A percentile compares a stretch with the other conserved stretches of the same genome.
phyloP scores from a whole-genome alignment of 352 stramenopile genomes.

The Pythium aphanidermatum region DNA sequence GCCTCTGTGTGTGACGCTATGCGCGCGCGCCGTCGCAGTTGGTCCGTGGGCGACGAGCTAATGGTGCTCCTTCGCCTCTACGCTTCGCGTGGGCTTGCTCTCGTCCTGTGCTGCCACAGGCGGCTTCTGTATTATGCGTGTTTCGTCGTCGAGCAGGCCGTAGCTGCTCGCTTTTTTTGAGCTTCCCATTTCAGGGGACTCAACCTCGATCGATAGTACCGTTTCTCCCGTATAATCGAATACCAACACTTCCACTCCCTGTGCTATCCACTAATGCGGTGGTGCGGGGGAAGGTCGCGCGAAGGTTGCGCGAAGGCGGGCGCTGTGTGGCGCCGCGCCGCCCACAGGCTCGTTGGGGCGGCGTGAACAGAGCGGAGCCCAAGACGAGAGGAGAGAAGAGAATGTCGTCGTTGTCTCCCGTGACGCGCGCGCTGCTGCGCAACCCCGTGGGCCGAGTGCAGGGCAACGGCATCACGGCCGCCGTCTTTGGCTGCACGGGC shows the following conservation, averaged over 20 bases:
- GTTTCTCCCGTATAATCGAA: no score
- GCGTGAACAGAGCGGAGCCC: no score
- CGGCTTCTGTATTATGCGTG: no score
- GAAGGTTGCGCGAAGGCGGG: constrained; percentile 26
- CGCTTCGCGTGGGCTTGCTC: neutral
- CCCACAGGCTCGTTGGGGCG: constrained; percentile 1
- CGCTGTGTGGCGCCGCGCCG: constrained; percentile 16
- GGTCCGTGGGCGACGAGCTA: neutral
- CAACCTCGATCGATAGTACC: no score
- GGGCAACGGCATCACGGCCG: constrained; percentile 85
- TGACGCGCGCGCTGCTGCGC: constrained; percentile 67
- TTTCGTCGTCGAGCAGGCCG: neutral
- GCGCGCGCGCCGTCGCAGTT: constrained; percentile 3
- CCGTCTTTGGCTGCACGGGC: constrained; percentile 94
- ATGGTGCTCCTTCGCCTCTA: neutral
- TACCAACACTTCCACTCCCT: neutral
- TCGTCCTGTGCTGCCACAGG: no score
- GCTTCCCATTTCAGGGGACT: no score
- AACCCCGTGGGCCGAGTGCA: constrained; percentile 67
- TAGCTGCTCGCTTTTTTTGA: neutral
- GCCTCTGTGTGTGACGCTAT: neutral
- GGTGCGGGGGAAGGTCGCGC: constrained; percentile 6
- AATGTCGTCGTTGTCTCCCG: constrained; percentile 81
- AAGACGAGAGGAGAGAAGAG: constrained; percentile 8
- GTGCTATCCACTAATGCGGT: neutral